Base-by-base conservation (phyloP, 2,329 filamentous ascomycete species). In the Xylariales sp. region DNA sequence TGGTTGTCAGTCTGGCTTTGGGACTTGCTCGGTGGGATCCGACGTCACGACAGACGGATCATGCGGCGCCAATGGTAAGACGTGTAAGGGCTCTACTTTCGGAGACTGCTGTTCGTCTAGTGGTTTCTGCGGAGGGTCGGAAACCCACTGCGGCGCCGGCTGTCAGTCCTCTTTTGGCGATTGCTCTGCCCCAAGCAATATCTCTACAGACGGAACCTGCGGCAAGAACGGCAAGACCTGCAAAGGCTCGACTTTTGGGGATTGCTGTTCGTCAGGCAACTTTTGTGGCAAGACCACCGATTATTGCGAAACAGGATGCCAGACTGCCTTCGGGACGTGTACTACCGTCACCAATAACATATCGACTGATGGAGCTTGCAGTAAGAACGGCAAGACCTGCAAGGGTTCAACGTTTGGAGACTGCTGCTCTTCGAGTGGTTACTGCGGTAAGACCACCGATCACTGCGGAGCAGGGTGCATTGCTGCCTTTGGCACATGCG, bases 371-470 rank as follows among this genome's bases (percentile, higher is more conserved):
- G 37, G 37, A 22, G 19, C 27, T 4, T 39, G 37, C 31, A 28
- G 37, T 3, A 31, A 39, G 16, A 39, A 36, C 33, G 33, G 28
- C 37, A 29, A 32, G 19, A 38, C 35, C 35, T 38, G 35, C 16
- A 29, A 27, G 12, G 24, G 35, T 18, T 38, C 35, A 14, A 29
- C 35, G 4, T 38, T 15, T 14, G 35, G 39, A 19, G 25, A 14
- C 9, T 39, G 38, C 37, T 51, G 31, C 29, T 53, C 51, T 42
- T 42, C 42, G 28, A 42, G 20, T 44, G 36, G 40, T 1, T 34
- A 27, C 20, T 67, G 63, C 40, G 64, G 63, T 2, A 46, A 55
- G 1, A 46, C 29, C 45, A 52, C 29, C 52, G 58, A 38, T 55
- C 54, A 49, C 46, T 52, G 50, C 46, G 43, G 41, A 0, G n/a